Evolutionary conservation across 768 basidiomycete species (phyloP).

Genomic region (Trametes maxima): DNA sequence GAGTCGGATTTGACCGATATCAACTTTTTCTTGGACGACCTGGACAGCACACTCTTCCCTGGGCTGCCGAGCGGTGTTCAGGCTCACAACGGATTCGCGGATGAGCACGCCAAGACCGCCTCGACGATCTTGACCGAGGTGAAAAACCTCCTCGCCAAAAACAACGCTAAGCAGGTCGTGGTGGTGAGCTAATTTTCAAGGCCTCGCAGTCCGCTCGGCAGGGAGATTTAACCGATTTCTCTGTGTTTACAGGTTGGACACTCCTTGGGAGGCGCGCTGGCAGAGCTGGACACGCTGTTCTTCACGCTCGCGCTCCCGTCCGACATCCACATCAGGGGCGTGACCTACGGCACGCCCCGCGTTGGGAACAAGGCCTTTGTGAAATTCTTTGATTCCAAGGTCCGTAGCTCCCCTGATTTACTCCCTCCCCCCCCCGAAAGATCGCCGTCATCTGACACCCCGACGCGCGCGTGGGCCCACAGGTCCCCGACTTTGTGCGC

Average conservation of each 20-base stretch:
- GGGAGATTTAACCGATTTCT: not conserved
- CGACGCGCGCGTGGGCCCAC: constrained; percentile 7
- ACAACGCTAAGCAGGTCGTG: constrained; percentile 45
- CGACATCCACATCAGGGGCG: constrained; percentile 39
- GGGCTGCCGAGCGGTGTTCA: constrained; percentile 45
- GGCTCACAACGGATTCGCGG: constrained; percentile 58
- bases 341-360: constrained; percentile 54
- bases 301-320: constrained; percentile 34
- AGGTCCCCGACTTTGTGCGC: constrained; percentile 32
- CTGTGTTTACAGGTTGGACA: constrained; percentile 32
- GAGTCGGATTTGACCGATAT: constrained; percentile 53
- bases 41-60: constrained; percentile 56
- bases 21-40: constrained; percentile 42
- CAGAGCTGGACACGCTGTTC: constrained; percentile 37
- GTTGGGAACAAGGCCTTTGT: constrained; percentile 48
- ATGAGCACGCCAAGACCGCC: constrained; percentile 52
- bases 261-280: constrained; percentile 36
- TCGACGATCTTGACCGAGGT: constrained; percentile 49
- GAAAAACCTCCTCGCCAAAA: constrained; percentile 40
- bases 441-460: not conserved
- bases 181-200: constrained; percentile 33
- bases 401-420: constrained; percentile 32
- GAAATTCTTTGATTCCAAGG: constrained; percentile 48
- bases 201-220: not conserved
- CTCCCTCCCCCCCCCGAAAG: constrained; percentile 38